Evolutionary conservation across 1,139 yeast genomes (phyloP), one percentile per base, ranked within the genome.

Genomic region (Hyphopichia burtonii): DNA sequence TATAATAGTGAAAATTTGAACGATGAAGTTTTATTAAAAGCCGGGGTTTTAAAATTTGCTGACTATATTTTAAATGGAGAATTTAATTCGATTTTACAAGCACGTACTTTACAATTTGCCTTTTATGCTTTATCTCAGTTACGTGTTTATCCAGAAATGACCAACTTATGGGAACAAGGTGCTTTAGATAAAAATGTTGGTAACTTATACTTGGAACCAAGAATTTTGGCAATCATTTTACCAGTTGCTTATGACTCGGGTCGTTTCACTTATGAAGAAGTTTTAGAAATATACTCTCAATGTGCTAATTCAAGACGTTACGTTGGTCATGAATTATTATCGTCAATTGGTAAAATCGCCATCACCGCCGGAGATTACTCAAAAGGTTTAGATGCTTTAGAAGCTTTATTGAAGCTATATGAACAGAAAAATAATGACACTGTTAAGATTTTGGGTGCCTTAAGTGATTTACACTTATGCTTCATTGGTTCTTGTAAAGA

Each of bases 401-500:
- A 73, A 55, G 54, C 57, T 7, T 57, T 73, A 42, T 62, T 71
- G 51, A 51, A 59, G 38, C 37, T 49, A 7, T 65, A 58, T 45
- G 74, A 65, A 47, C 39, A 45, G 8, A 43, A 49, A 2, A 27
- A 28, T 15, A 12, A 31, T 10, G 36, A 22, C 28, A 28, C 23
- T 20, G 43, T 25, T 47, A 53, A 25, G 47, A 50, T 61, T 18
- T 54, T 58, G 45, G 48, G 54, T 17, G 57, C 66, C 2, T 62
- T 73, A 47, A 63, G 71, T 37, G 86, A 84, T 61, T 82, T 86
- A 40, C 96, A 86, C 63, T 74, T 85, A 49, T 76, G 86, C 2
- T 89, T 90, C 55, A 83, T 90, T 55, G 96, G 96, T 38, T 82
- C 81, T 50, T 85, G 91, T 61, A 81, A 82, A 52, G 94, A 89